These are phyloP conservation scores for Bacterosira constricta DNA, from an alignment of 108 stramenopile species.

Conservation along the genomic window DNA sequence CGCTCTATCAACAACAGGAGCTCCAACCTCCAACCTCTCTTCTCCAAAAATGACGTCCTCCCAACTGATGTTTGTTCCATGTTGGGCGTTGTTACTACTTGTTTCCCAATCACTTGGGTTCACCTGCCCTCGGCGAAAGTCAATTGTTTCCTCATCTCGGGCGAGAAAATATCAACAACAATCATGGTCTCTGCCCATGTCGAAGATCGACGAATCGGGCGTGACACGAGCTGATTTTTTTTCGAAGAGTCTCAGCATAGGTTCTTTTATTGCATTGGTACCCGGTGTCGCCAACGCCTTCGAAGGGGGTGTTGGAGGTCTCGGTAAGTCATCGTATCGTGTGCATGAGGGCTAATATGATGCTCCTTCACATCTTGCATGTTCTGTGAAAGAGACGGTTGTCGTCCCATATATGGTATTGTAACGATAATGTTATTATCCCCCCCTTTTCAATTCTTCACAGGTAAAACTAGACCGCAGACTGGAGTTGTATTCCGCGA, in stretches of 20 bases:
- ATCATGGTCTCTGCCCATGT: neutral
- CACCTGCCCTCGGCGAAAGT: neutral
- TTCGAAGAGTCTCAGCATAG: conserved; percentile 14
- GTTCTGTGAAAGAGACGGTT: neutral
- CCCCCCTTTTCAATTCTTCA: no score
- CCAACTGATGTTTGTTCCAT: no score
- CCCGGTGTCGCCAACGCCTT: conserved; percentile 50
- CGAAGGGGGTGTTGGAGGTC: conserved; percentile 82
- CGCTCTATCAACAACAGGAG: no score
- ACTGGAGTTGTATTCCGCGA: conserved; percentile 76
- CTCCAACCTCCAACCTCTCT: no score
- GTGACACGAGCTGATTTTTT: conserved; percentile 12
- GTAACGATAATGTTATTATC: no score
- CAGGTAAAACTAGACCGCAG: conserved; percentile 76
- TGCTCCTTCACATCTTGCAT: no score
- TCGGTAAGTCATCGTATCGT: conserved; percentile 31
- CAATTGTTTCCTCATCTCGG: neutral
- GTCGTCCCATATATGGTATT: no score
- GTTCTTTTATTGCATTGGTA: neutral
- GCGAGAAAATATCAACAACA: neutral
- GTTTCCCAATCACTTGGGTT: neutral
- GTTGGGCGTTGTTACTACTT: neutral
- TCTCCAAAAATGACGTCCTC: no score
- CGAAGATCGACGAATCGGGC: neutral
- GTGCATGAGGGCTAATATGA: no score